These are phyloP conservation scores for Xylariomycetidae sp. DNA, from an alignment of 2,329 filamentous ascomycete species.

Conservation along the genomic window DNA sequence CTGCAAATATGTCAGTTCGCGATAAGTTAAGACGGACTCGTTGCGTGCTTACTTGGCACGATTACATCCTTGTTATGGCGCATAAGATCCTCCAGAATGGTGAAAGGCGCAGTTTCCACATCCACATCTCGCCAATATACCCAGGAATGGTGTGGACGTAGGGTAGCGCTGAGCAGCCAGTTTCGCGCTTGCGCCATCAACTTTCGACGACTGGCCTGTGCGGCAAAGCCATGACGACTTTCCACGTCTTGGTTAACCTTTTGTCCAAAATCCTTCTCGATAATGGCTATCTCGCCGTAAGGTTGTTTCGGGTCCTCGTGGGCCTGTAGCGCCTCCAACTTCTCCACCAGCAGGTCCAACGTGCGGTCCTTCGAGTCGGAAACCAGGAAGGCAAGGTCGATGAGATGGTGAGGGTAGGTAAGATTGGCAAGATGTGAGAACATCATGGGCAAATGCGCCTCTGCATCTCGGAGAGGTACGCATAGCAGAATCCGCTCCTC, in stretches of 20 bases:
- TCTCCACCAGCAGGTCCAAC: conserved; percentile 65
- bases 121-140: conserved; percentile 99
- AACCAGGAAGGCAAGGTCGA: conserved; percentile 93
- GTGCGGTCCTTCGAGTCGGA: conserved; percentile 96
- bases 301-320: conserved; percentile 72
- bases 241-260: conserved; percentile 97
- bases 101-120: conserved; percentile 94
- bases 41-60: conserved; percentile 74
- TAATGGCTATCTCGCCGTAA: conserved; percentile 94
- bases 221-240: conserved; percentile 93
- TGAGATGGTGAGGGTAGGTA: conserved; percentile 93
- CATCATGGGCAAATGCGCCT: conserved; percentile 92
- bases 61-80: conserved; percentile 98
- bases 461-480: conserved; percentile 87
- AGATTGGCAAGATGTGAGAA: conserved; percentile 96
- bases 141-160: conserved; percentile 95
- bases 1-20: conserved; percentile 33
- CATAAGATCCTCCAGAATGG: conserved; percentile 96
- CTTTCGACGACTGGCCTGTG: conserved; percentile 88
- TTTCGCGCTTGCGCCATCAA: conserved; percentile 97
- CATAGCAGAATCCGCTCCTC: conserved; percentile 94
- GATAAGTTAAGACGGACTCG: conserved; percentile 19
- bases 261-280: conserved; percentile 98
- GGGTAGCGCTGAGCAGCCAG: conserved; percentile 88
- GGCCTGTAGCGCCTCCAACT: conserved; percentile 73